Percentiles rank a stretch among this genome's conserved stretches.
phyloP scores from a whole-genome alignment of 2,329 filamentous ascomycete species.

The Parastagonospora nodorum region DNA sequence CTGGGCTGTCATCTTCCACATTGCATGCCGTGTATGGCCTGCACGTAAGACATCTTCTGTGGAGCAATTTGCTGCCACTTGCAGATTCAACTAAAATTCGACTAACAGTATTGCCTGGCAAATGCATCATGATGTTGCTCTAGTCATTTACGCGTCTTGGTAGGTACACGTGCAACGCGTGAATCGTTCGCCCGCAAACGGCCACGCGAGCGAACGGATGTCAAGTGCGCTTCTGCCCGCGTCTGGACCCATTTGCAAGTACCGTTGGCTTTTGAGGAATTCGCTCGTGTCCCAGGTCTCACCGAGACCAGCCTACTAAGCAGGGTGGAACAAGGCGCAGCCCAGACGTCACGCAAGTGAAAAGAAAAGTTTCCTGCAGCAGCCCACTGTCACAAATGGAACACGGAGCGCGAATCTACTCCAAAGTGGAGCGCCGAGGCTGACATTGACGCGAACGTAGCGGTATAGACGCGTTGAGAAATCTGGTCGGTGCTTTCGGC shows the following conservation, averaged over 20 bases:
- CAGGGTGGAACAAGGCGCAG: slow-evolving; percentile 9
- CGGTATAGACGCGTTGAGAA: slow-evolving; percentile 43
- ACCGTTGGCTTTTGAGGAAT: neutral
- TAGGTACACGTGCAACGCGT: neutral
- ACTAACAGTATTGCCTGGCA: neutral
- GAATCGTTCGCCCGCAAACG: neutral
- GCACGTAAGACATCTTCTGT: neutral
- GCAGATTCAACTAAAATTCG: neutral
- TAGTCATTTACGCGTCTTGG: neutral
- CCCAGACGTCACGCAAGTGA: slow-evolving; percentile 30
- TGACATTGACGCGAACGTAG: slow-evolving; percentile 28
- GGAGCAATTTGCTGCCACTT: neutral
- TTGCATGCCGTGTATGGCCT: slow-evolving; percentile 9
- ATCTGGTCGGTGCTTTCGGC: slow-evolving; percentile 29
- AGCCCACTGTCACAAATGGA: slow-evolving; percentile 23
- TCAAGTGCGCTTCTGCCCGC: neutral
- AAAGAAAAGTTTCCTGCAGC: slow-evolving; percentile 34
- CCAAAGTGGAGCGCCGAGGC: slow-evolving; percentile 27
- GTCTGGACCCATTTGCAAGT: neutral
- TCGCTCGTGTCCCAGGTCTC: too few species aligned
- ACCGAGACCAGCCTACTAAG: neutral
- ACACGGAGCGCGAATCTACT: slow-evolving; percentile 11
- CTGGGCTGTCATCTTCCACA: slow-evolving; percentile 15
- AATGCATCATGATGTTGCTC: neutral
- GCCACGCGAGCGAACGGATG: neutral